Evolutionary conservation across 192 early-diverging fungal genomes (phyloP), one percentile per base, ranked within the genome.

Genomic region (Geranomyces michiganensis): DNA sequence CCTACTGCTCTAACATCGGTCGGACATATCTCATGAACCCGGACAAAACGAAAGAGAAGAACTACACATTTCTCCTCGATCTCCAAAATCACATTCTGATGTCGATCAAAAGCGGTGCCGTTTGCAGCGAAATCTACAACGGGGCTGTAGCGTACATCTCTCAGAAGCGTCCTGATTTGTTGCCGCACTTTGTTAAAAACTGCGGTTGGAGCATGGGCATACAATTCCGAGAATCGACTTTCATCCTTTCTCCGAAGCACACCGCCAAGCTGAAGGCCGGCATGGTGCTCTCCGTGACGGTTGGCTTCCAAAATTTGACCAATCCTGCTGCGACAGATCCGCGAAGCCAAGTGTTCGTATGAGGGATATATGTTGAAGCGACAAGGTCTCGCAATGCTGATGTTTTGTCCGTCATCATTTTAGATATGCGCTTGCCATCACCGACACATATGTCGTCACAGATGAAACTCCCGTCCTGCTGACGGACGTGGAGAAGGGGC

Each of bases 11-110:
- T 43, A 95, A 95, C 58, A 86, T 99, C 75, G 90, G 90, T 19
- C 85, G 97, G 67, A 98, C 97, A 10, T 96, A 93, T 62, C 77
- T 99, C 69, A 94, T 98, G 44, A 91, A 94, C 70, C 95, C 97
- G 17, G 91, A 82, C 76, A 92, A 93, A 78, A 76, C 79, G 14
- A 92, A 96, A 76, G 94, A 98, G 76, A 90, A 90, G 60, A 97
- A 96, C 83, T 99, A 99, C 75, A 82, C 84, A 1, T 94, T 99
- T 68, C 80, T 99, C 69, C 76, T 95, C 46, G 90, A 92, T 36
- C 78, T 99, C 29, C 95, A 97, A 63, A 83, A 88, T 41, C 85
- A 91, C 61, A 78, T 92, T 21, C 68, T 97, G 27, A 80, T 82
- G 8, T 75, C 77, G 19, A 85, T 97, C 60, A 90, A 83, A 62